Conservation (phyloP, 106 monocot species). For the Acorus calamus region DNA sequence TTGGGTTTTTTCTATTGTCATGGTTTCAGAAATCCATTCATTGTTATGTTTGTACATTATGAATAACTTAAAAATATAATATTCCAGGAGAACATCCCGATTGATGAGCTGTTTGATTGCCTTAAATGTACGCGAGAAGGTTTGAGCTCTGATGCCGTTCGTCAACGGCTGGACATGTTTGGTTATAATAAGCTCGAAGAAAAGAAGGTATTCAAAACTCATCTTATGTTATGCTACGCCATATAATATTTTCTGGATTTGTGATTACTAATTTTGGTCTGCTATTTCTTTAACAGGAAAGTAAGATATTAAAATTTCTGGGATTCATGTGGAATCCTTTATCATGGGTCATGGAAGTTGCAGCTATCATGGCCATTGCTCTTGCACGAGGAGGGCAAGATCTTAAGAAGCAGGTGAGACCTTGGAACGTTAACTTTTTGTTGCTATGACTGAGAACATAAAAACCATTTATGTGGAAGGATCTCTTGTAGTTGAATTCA, state of each 20-base stretch:
- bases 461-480: too few relatives aligned
- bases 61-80: too few relatives aligned
- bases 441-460: too few relatives aligned
- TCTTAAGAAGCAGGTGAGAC: constrained; percentile 23
- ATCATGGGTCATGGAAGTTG: constrained; percentile 60
- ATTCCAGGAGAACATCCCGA: constrained; percentile 34
- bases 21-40: too few relatives aligned
- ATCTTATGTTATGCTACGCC: neutral
- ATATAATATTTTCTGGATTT: neutral
- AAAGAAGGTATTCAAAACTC: constrained; percentile 20
- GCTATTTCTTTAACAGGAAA: constrained; percentile 20
- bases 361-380: constrained; percentile 47
- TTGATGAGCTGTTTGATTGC: constrained; percentile 35
- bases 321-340: constrained; percentile 60
- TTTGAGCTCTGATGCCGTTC: constrained; percentile 34
- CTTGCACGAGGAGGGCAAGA: constrained; percentile 41
- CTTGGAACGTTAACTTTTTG: neutral
- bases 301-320: constrained; percentile 44
- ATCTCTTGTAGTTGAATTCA: too few relatives aligned
- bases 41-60: too few relatives aligned
- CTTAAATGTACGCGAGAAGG: constrained; percentile 36
- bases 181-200: constrained; percentile 56
- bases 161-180: constrained; percentile 30
- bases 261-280: neutral
- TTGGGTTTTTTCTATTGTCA: too few relatives aligned